Percentiles rank a stretch among this genome's conserved stretches.
Conservation (phyloP, 495 filamentous ascomycete genomes). For the Tuber umbilicatum region DNA sequence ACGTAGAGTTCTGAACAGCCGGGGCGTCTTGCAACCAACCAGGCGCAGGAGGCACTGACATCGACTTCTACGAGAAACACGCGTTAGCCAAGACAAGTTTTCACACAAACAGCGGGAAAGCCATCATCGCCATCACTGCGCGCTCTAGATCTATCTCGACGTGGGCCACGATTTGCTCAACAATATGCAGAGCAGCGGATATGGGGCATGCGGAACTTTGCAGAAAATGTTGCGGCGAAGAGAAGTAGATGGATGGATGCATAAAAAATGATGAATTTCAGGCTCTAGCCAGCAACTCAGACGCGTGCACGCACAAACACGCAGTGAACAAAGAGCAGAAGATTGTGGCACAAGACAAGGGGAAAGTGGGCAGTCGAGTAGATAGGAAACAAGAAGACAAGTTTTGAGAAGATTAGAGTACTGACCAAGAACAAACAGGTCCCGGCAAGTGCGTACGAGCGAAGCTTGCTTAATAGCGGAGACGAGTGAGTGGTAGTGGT, state of each 20-base stretch:
- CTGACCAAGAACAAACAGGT: slow-evolving; percentile 40
- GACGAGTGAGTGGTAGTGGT: slow-evolving; percentile 34
- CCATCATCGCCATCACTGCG: slow-evolving; percentile 23
- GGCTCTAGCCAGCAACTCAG: slow-evolving; percentile 27
- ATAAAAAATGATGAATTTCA: slow-evolving; percentile 28
- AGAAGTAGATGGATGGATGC: slow-evolving; percentile 6
- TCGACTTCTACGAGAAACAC: slow-evolving; percentile 37
- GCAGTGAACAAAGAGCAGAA: slow-evolving; percentile 17
- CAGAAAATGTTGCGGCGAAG: slow-evolving; percentile 1
- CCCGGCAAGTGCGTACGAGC: slow-evolving; percentile 34
- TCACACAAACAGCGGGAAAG: slow-evolving; percentile 17
- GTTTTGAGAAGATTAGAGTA: slow-evolving; percentile 29
- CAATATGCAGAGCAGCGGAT: background rate
- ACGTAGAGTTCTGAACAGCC: slow-evolving; percentile 41
- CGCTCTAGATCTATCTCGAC: slow-evolving; percentile 9
- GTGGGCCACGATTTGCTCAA: slow-evolving; percentile 3
- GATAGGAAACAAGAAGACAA: slow-evolving; percentile 36
- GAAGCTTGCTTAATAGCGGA: slow-evolving; percentile 33
- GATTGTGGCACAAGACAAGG: slow-evolving; percentile 16
- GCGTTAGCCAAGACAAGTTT: slow-evolving; percentile 32
- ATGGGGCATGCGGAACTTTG: slow-evolving; percentile 23
- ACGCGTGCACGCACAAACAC: slow-evolving; percentile 28
- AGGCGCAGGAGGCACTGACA: slow-evolving; percentile 39
- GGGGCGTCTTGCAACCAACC: slow-evolving; percentile 42
- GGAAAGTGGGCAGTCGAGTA: slow-evolving; percentile 27